Evolutionary conservation across 805 yeast species (phyloP), one percentile per base, ranked within the genome.

Genomic region (Torulaspora maleeae): DNA sequence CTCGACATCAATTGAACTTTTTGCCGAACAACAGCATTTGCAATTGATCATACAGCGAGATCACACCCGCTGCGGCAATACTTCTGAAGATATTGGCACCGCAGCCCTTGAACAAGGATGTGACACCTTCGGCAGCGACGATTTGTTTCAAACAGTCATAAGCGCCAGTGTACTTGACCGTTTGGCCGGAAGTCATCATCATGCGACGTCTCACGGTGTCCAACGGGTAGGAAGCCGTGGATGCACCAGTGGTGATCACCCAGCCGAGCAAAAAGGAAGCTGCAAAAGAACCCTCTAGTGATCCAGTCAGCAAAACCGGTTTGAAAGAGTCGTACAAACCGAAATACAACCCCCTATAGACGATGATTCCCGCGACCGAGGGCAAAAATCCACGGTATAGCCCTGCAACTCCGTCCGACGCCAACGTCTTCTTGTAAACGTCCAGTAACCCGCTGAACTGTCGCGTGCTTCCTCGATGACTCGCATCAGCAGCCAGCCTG

Each of bases 171-270:
- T 89, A 89, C 79, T 90, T 89, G 67, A 89, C 95, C 68, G 95
- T 95, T 79, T 88, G 95, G 76, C 97, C 97, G 63, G 97, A 90
- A 65, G 97, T 89, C 97, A 89, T 89, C 97, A 89, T 89, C 97
- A 89, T 89, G 86, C 97, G 88, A 86, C 97, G 88, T 85, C 97
- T 90, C 71, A 89, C 89, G 70, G 97, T 89, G 78, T 89, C 97
- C 76, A 90, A 86, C 82, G 97, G 97, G 85, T 89, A 89, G 71
- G 96, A 88, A 72, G 95, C 95, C 60, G 96, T 88, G 64, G 96
- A 90, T 68, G 97, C 96, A 83, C 89, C 95, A 60, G 96, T 89
- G 75, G 97, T 89, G 68, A 89, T 96, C 74, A 81, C 79, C 97
- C 97, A 89, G 76, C 97, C 97, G 72, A 89, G 81, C 68, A 83